Evolutionary conservation across 2,329 filamentous ascomycete species (phyloP).

Genomic region (Aspergillus brunneoviolaceus): DNA sequence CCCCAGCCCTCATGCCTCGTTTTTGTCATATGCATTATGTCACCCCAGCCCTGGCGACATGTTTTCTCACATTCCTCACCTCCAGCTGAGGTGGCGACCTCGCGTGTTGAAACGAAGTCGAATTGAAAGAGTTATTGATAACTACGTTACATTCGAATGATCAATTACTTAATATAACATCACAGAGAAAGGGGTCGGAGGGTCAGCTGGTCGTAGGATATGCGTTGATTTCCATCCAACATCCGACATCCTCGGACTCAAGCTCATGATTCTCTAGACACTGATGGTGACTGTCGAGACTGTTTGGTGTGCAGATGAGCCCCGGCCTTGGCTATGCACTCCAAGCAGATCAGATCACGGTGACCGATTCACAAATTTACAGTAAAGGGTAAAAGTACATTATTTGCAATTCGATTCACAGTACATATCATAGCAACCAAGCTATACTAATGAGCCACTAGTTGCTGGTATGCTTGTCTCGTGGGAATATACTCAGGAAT

Average conservation of each 20-base stretch:
- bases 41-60: neutral
- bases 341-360: neutral
- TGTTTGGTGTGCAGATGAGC: no score
- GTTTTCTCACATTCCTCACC: conserved; percentile 11
- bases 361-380: neutral
- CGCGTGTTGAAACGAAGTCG: neutral
- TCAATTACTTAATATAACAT: no score
- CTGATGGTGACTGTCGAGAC: no score
- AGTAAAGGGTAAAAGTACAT: conserved; percentile 1
- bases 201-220: neutral
- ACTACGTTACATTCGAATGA: neutral
- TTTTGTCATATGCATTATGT: conserved; percentile 7
- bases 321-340: neutral
- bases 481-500: conserved; percentile 10
- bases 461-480: conserved; percentile 7
- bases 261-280: neutral
- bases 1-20: neutral
- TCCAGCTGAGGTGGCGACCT: neutral
- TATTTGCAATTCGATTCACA: conserved; percentile 8
- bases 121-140: neutral
- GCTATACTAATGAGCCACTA: neutral
- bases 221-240: neutral
- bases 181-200: neutral
- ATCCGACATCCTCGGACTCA: neutral
- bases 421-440: conserved; percentile 12